A percentile compares a stretch with the other conserved stretches of the same genome.
Evolutionary conservation across 75 land plant species (phyloP).

Genomic region (Isoetes taiwanensis): DNA sequence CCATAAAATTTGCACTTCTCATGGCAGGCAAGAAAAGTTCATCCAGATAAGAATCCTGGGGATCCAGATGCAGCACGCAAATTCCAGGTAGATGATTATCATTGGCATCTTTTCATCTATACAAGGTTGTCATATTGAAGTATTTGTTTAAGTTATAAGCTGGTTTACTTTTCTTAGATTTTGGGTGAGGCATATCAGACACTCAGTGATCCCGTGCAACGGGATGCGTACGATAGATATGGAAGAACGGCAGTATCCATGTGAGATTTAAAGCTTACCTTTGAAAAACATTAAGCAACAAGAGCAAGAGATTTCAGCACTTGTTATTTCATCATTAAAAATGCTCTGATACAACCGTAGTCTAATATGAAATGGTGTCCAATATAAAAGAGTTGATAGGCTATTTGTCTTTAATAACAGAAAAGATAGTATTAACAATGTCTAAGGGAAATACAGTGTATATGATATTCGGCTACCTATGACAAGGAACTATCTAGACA

Average conservation of each 20-base stretch:
- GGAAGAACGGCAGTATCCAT: constrained; percentile 45
- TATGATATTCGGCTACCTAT: no score
- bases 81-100: constrained; percentile 32
- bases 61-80: constrained; percentile 56
- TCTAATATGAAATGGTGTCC: no score
- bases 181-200: constrained; percentile 83
- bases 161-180: constrained; percentile 20
- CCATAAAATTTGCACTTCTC: no score
- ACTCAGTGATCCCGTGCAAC: constrained; percentile 58
- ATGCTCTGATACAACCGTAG: no score
- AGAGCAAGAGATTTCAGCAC: no score
- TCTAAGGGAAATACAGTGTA: no score
- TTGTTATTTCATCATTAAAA: no score
- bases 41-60: constrained; percentile 65
- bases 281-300: no score
- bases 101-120: neutral
- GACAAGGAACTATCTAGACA: no score
- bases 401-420: no score
- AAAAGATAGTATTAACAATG: no score
- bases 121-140: neutral
- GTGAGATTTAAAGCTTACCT: constrained; percentile 43
- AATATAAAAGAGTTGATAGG: no score
- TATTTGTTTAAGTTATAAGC: neutral
- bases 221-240: constrained; percentile 57
- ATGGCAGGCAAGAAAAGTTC: constrained; percentile 59